A percentile compares a stretch with the other conserved stretches of the same genome.
Evolutionary conservation across 345 rosid species (phyloP).

Genomic region (Aquilaria sinensis): DNA sequence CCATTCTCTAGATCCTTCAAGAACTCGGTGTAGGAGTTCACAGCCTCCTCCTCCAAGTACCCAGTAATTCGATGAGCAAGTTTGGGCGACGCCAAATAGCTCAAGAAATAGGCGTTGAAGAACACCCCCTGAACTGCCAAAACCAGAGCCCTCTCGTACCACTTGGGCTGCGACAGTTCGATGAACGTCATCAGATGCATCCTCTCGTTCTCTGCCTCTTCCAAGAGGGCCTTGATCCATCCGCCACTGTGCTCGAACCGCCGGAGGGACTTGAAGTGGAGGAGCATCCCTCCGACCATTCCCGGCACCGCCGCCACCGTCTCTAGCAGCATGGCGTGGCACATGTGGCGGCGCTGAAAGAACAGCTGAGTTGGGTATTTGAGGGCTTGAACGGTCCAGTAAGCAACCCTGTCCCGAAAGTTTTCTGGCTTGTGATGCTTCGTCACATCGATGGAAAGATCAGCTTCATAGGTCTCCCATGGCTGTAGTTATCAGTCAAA

Average conservation of each 20-base stretch:
- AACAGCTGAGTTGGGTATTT: conserved; percentile 38
- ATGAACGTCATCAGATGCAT: conserved; percentile 70
- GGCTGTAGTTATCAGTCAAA: conserved; percentile 23
- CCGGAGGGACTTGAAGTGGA: conserved; percentile 53
- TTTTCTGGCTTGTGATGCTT: conserved; percentile 49
- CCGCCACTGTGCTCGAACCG: conserved; percentile 60
- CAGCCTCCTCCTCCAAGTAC: conserved; percentile 61
- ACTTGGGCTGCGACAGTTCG: conserved; percentile 43
- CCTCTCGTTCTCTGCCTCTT: conserved; percentile 65
- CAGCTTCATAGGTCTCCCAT: conserved; percentile 58
- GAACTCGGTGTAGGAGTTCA: conserved; percentile 51
- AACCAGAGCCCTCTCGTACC: conserved; percentile 54
- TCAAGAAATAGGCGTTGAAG: conserved; percentile 48
- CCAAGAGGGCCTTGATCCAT: conserved; percentile 60
- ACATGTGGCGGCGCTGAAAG: conserved; percentile 66
- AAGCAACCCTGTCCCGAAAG: conserved; percentile 50
- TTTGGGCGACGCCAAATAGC: conserved; percentile 48
- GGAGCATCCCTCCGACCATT: conserved; percentile 67
- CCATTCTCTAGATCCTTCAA: conserved; percentile 53
- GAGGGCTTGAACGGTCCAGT: conserved; percentile 52
- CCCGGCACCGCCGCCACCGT: conserved; percentile 62
- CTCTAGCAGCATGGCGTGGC: conserved; percentile 64
- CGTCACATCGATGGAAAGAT: conserved; percentile 41
- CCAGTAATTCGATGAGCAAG: conserved; percentile 55
- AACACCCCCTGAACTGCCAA: conserved; percentile 54